Evolutionary conservation across 139 green algal species (phyloP).

Genomic region (Pleodorina starrii): DNA sequence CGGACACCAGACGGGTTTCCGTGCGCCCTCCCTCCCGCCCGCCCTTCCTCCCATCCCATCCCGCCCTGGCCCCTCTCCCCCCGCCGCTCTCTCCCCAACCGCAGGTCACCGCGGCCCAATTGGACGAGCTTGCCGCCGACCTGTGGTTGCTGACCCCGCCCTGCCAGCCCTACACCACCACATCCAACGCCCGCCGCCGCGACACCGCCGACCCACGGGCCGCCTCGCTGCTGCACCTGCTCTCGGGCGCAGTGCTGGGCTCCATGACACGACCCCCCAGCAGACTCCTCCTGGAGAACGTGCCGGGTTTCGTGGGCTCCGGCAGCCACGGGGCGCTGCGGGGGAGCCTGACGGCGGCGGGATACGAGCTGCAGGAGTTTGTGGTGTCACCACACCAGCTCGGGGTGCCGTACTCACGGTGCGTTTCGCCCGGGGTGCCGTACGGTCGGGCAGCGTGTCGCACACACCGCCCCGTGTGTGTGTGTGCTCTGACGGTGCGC

Average conservation of each 20-base stretch:
- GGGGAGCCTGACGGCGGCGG: conserved; percentile 22
- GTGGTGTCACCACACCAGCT: conserved; percentile 73
- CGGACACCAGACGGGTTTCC: too few relatives aligned
- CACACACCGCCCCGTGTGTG: too few relatives aligned
- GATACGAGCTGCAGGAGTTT: conserved; percentile 72
- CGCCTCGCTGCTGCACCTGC: conserved; percentile 19
- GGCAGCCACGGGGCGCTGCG: conserved; percentile 12
- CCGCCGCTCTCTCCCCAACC: too few relatives aligned
- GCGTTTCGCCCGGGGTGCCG: too few relatives aligned
- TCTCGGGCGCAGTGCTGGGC: not conserved
- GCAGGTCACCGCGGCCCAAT: conserved; percentile 30
- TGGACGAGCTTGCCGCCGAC: conserved; percentile 65
- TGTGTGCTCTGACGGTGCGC: too few relatives aligned
- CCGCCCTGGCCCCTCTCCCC: too few relatives aligned
- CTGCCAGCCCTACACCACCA: conserved; percentile 86
- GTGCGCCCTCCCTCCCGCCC: too few relatives aligned
- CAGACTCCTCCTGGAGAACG: conserved; percentile 85
- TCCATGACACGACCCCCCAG: conserved; percentile 60
- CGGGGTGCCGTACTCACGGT: conserved; percentile 74
- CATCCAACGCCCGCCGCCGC: not conserved
- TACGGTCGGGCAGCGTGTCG: too few relatives aligned
- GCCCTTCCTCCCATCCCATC: too few relatives aligned
- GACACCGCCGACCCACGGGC: conserved; percentile 40
- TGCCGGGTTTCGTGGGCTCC: conserved; percentile 68
- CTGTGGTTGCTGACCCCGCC: conserved; percentile 80